Evolutionary conservation across 2,329 filamentous ascomycete genomes (phyloP).

Genomic region (Cladosporium colombiae): DNA sequence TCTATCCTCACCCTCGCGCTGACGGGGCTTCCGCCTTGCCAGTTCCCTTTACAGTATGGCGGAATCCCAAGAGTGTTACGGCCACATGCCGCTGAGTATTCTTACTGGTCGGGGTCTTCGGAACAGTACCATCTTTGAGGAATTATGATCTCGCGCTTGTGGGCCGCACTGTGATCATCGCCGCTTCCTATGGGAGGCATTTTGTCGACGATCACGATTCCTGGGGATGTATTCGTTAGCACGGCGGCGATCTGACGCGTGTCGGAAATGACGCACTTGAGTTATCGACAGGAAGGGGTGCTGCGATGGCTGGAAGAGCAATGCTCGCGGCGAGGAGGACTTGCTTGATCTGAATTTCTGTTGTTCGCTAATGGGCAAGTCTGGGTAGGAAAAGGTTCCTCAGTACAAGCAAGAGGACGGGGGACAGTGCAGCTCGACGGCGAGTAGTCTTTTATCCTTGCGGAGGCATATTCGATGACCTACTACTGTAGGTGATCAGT

Average conservation of each 20-base stretch:
- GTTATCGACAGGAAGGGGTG: not conserved
- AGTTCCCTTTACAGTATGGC: not conserved
- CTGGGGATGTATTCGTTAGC: not conserved
- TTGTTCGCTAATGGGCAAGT: not conserved
- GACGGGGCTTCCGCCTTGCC: not conserved
- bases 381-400: not conserved
- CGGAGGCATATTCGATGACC: not conserved
- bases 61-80: not conserved
- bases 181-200: not conserved
- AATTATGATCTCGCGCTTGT: not conserved
- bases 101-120: not conserved
- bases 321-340: not conserved
- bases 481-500: not conserved
- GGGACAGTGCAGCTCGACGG: not conserved
- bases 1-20: not conserved
- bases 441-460: not conserved
- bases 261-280: not conserved
- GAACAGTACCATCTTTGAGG: not conserved
- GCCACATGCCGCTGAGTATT: not conserved
- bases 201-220: not conserved
- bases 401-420: not conserved
- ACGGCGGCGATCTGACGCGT: not conserved
- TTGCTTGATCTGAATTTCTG: not conserved
- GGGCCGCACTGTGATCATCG: not conserved
- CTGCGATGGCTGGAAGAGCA: not conserved